Evolutionary conservation across 371 early-diverging fungal genomes (phyloP), one percentile per base, ranked within the genome.

Genomic region (Massospora cicadina): DNA sequence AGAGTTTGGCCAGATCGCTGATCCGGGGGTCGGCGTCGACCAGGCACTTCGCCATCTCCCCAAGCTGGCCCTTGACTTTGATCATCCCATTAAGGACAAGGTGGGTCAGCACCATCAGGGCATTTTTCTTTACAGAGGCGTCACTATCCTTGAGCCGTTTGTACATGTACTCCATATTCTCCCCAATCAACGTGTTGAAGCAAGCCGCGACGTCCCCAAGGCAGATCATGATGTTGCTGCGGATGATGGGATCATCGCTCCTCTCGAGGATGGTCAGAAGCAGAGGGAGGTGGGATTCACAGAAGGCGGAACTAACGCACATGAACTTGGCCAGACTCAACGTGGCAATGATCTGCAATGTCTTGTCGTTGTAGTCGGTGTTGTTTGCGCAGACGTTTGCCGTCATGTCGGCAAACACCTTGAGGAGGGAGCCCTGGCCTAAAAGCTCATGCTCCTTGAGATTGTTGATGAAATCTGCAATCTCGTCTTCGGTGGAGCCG

Each of bases 61-160:
- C 88, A 54, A 97, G 79, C 68, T 96, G 95, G 2, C 97, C 96
- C 72, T 96, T 98, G 61, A 93, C 94, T 69, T 98, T 98, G 72
- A 98, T 87, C 94, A 96, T 94, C 33, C 98, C 97, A 71, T 97
- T 97, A 59, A 98, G 75, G 53, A 96, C 91, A 73, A 98, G 73
- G 69, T 94, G 95, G 0, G 96, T 93, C 58, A 98, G 72, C 3
- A 98, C 98, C 96, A 98, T 96, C 30, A 98, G 83, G 21, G 95
- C 85, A 69, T 93, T 96, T 75, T 91, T 93, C 71, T 91, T 89
- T 56, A 95, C 94, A 13, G 82, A 66, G 0, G 71, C 72, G 66
- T 91, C 88, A 0, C 77, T 68, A 69, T 95, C 95, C 13, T 78
- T 75, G 33, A 98, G 78, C 1, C 93, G 87, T 31, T 88, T 87